phyloP scores from a whole-genome alignment of 371 early-diverging fungal species.

The Racocetra persica region DNA sequence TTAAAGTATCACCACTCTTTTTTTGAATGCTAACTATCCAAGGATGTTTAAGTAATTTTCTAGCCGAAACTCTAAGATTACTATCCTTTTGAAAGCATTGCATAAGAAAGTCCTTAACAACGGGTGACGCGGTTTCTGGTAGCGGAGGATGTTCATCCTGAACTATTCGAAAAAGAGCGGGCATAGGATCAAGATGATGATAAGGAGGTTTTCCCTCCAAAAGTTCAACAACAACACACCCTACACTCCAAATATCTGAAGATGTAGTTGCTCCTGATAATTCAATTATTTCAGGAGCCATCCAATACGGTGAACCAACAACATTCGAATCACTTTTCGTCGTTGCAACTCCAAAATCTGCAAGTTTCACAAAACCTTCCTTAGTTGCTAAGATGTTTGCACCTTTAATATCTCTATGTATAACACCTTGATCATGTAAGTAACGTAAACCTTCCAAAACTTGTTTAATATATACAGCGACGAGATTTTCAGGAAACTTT shows the following conservation, averaged over 20 bases:
- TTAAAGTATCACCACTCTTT: background rate
- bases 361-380: constrained; percentile 82
- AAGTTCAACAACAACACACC: constrained; percentile 89
- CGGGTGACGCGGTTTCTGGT: constrained; percentile 81
- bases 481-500: constrained; percentile 81
- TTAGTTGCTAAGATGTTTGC: constrained; percentile 86
- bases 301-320: constrained; percentile 79
- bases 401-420: constrained; percentile 93
- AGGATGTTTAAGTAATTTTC: constrained; percentile 70
- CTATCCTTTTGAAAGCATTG: constrained; percentile 89
- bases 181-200: constrained; percentile 79
- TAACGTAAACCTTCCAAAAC: constrained; percentile 81
- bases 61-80: constrained; percentile 71
- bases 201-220: constrained; percentile 91
- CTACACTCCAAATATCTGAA: constrained; percentile 90
- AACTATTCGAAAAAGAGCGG: constrained; percentile 91
- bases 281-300: constrained; percentile 90
- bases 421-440: constrained; percentile 87
- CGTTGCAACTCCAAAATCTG: constrained; percentile 88
- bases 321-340: constrained; percentile 55
- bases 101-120: constrained; percentile 77
- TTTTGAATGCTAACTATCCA: constrained; percentile 65
- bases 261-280: constrained; percentile 77
- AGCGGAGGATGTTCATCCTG: constrained; percentile 89
- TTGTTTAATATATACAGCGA: constrained; percentile 81